These are phyloP conservation scores for Trametes versicolor DNA, from an alignment of 1,284 basidiomycete genomes.

Conservation along the genomic window DNA sequence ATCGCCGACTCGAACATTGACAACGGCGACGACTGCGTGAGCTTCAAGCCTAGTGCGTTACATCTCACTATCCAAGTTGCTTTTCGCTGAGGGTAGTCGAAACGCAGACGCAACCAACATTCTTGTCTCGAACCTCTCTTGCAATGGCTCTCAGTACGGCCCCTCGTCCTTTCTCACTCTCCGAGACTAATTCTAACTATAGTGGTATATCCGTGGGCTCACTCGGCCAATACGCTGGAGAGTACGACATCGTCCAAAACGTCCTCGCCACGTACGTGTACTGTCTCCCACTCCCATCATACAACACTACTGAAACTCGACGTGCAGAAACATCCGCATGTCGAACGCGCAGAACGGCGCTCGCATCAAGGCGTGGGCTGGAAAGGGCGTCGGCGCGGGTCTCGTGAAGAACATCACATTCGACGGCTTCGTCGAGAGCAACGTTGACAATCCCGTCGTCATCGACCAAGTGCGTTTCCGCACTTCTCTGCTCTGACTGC, in stretches of 20 bases:
- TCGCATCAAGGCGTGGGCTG: slow-evolving; percentile 59
- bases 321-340: slow-evolving; percentile 55
- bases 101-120: slow-evolving; percentile 52
- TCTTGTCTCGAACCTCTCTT: slow-evolving; percentile 53
- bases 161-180: too few relatives aligned
- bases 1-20: slow-evolving; percentile 45
- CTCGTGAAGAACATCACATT: slow-evolving; percentile 54
- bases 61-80: too few relatives aligned
- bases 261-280: slow-evolving; percentile 49
- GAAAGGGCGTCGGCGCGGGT: slow-evolving; percentile 45
- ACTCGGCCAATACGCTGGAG: slow-evolving; percentile 58
- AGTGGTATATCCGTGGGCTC: slow-evolving; percentile 59
- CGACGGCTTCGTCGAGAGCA: slow-evolving; percentile 47
- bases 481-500: not conserved
- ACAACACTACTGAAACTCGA: not conserved
- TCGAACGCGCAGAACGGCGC: slow-evolving; percentile 60
- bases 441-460: slow-evolving; percentile 56
- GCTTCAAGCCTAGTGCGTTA: slow-evolving; percentile 55
- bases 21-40: slow-evolving; percentile 51
- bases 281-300: not conserved
- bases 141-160: slow-evolving; percentile 55
- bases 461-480: slow-evolving; percentile 46
- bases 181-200: not conserved
- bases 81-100: not conserved
- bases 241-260: slow-evolving; percentile 59